Conservation (phyloP, 1,139 yeast genomes). For the Pichia cactophila region DNA sequence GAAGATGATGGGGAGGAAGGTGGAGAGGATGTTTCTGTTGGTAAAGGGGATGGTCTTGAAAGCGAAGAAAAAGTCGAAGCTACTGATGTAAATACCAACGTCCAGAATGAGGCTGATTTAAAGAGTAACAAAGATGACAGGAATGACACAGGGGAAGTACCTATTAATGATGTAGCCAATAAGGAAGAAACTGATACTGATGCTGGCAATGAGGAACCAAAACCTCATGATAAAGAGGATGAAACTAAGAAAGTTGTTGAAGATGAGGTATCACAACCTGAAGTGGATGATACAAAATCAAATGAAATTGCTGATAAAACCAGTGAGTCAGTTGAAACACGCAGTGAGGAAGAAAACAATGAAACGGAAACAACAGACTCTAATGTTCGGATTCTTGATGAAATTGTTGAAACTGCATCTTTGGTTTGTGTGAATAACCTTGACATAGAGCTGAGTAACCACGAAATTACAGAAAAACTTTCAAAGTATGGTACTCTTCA, state of each 20-base stretch:
- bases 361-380: neutral
- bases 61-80: neutral
- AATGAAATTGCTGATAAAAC: no score
- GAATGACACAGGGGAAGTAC: neutral
- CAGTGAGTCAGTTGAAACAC: no score
- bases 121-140: neutral
- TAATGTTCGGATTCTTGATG: conserved; percentile 12
- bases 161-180: neutral
- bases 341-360: neutral
- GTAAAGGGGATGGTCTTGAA: neutral
- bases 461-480: conserved; percentile 31
- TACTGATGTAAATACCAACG: neutral
- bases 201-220: no score
- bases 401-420: conserved; percentile 19
- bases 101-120: neutral
- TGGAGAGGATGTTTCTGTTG: neutral
- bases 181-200: no score
- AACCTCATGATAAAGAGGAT: no score
- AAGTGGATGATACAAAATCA: no score
- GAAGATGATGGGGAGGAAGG: neutral
- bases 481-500: conserved; percentile 33
- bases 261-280: neutral
- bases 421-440: conserved; percentile 36
- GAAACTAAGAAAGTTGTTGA: neutral
- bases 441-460: conserved; percentile 33